phyloP scores from a whole-genome alignment of 2,329 filamentous ascomycete genomes.

The Neopestalotiopsis rosae region DNA sequence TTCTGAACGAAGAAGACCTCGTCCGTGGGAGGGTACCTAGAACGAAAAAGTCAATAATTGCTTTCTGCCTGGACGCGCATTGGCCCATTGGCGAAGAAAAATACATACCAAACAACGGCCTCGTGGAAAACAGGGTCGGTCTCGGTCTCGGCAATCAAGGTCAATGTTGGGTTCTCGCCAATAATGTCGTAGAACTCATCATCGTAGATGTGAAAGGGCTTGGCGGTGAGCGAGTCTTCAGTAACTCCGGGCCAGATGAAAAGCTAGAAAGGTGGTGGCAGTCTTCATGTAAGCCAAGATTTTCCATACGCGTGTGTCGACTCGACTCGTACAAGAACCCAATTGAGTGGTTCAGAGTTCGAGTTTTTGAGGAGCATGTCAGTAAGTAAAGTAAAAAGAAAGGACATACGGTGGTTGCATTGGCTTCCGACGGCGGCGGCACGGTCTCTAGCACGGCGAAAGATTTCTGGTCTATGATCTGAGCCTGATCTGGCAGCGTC shows the following conservation, averaged over 20 bases:
- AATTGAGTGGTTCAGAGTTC: not conserved
- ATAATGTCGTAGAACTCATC: conserved; percentile 56
- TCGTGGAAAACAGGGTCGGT: conserved; percentile 59
- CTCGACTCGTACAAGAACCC: not conserved
- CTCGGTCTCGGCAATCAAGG: conserved; percentile 50
- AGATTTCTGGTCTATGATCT: conserved; percentile 48
- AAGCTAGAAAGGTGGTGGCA: conserved; percentile 28
- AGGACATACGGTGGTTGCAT: conserved; percentile 41
- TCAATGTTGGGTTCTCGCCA: conserved; percentile 53
- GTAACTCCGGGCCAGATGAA: conserved; percentile 52
- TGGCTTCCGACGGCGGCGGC: conserved; percentile 40
- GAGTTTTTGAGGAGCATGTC: not conserved
- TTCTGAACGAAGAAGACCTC: conserved; percentile 62
- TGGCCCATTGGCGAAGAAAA: not conserved
- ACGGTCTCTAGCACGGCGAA: conserved; percentile 49
- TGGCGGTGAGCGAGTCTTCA: conserved; percentile 41
- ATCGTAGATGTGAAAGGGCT: conserved; percentile 54
- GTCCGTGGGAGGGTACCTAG: conserved; percentile 48
- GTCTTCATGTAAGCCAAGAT: not conserved
- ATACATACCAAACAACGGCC: conserved; percentile 55
- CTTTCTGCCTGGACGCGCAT: conserved; percentile 3
- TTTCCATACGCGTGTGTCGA: not conserved
- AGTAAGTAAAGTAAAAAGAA: not conserved
- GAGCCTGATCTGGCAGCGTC: conserved; percentile 40
- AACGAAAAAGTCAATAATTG: not conserved